phyloP scores from a whole-genome alignment of 2,329 filamentous ascomycete genomes.

The Penicillium sp. region DNA sequence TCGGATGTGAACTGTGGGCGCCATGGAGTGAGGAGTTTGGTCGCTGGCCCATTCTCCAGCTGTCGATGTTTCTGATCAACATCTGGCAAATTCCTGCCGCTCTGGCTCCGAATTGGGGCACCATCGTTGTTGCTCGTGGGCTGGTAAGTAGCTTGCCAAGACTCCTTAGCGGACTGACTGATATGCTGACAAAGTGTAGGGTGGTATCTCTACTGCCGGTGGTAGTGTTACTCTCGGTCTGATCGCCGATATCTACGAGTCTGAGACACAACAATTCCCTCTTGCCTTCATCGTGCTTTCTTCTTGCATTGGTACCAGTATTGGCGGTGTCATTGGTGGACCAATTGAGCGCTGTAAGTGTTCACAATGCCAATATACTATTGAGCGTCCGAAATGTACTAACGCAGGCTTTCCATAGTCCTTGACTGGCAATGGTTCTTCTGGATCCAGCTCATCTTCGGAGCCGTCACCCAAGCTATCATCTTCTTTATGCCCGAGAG shows the following conservation, averaged over 20 bases:
- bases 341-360: constrained; percentile 41
- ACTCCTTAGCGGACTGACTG: not conserved
- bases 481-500: constrained; percentile 55
- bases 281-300: constrained; percentile 56
- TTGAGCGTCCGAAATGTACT: not conserved
- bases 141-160: constrained; percentile 38
- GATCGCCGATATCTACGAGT: constrained; percentile 57
- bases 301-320: constrained; percentile 51
- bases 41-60: constrained; percentile 68
- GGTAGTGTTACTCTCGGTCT: constrained; percentile 60
- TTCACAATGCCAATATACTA: not conserved
- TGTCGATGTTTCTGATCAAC: constrained; percentile 69
- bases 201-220: constrained; percentile 58
- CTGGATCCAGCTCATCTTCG: constrained; percentile 60
- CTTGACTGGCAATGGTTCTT: constrained; percentile 57
- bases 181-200: constrained; percentile 20
- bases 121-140: constrained; percentile 61
- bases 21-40: constrained; percentile 80
- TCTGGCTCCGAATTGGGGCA: constrained; percentile 66
- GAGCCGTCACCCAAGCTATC: constrained; percentile 51
- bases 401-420: constrained; percentile 16
- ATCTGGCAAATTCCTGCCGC: constrained; percentile 68
- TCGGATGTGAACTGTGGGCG: constrained; percentile 80
- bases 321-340: constrained; percentile 52
- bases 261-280: constrained; percentile 54